A percentile compares a stretch with the other conserved stretches of the same genome.
These are phyloP conservation scores for Lactuca sativa DNA, from an alignment of 129 eudicot genomes.

Conservation along the genomic window DNA sequence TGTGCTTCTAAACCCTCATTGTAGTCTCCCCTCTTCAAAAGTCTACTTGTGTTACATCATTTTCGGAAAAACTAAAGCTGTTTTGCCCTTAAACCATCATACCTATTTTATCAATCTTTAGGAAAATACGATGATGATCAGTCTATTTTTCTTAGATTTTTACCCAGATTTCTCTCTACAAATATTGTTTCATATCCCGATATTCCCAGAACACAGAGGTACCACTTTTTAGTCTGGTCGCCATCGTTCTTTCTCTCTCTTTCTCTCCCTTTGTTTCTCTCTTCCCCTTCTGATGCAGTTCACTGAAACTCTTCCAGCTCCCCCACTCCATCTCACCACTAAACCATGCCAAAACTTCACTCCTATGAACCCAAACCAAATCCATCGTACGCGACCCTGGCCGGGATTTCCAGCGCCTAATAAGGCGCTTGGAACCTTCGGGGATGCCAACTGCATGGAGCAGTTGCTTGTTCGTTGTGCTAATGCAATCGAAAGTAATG, in stretches of 20 bases:
- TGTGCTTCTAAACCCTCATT: constrained; percentile 38
- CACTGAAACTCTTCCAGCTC: constrained; percentile 46
- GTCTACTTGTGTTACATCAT: constrained; percentile 28
- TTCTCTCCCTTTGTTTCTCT: constrained; percentile 11
- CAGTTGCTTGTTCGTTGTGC: constrained; percentile 87
- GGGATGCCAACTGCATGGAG: constrained; percentile 86
- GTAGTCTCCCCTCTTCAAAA: constrained; percentile 26
- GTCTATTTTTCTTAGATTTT: constrained; percentile 55
- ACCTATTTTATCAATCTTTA: constrained; percentile 22
- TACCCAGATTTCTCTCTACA: constrained; percentile 33
- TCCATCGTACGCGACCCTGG: constrained; percentile 54
- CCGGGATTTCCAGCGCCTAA: constrained; percentile 55
- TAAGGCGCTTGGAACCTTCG: constrained; percentile 45
- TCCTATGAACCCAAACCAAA: constrained; percentile 41
- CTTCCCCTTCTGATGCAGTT: constrained; percentile 58
- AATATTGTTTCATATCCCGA: constrained; percentile 58
- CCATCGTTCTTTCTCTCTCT: constrained; percentile 38
- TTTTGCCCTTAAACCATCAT: constrained; percentile 32
- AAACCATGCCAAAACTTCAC: constrained; percentile 37
- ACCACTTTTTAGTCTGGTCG: constrained; percentile 65
- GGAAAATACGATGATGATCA: constrained; percentile 30
- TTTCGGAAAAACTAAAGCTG: constrained; percentile 33
- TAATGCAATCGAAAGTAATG: constrained; percentile 79
- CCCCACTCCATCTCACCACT: constrained; percentile 41
- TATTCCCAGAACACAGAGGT: constrained; percentile 38